Conservation (phyloP, 805 yeast genomes). For the Candida anglica region DNA sequence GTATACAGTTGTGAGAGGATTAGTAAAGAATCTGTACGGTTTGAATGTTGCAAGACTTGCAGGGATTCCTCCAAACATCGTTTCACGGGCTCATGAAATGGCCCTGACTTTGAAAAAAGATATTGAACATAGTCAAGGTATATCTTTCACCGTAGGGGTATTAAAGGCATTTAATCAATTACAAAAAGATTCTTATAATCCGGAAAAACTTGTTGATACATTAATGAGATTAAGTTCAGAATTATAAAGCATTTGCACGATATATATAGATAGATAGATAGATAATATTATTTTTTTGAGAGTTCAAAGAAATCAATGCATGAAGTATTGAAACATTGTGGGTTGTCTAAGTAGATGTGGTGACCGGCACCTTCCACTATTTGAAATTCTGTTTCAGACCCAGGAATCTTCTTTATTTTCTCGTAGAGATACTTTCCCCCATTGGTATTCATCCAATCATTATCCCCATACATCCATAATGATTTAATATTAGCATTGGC, state of each 20-base stretch:
- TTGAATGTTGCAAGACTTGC: conserved; percentile 82
- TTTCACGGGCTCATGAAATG: conserved; percentile 39
- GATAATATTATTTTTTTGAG: not conserved
- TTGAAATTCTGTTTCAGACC: conserved; percentile 14
- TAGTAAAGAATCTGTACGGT: conserved; percentile 65
- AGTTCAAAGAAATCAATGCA: conserved; percentile 19
- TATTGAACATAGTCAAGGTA: conserved; percentile 14
- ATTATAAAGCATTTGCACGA: not conserved
- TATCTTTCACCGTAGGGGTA: not conserved
- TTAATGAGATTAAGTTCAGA: conserved; percentile 1
- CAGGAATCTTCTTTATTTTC: conserved; percentile 14
- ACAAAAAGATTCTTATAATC: not conserved
- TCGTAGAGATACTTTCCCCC: conserved; percentile 34
- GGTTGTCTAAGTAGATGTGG: conserved; percentile 40
- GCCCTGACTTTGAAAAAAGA: conserved; percentile 28
- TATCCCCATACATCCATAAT: conserved; percentile 38
- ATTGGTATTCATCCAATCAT: conserved; percentile 40
- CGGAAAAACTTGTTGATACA: not conserved
- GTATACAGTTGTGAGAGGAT: conserved; percentile 34
- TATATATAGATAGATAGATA: not conserved
- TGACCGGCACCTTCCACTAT: conserved; percentile 36
- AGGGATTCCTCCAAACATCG: conserved; percentile 46
- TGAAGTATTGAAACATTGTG: conserved; percentile 23
- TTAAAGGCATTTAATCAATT: not conserved
- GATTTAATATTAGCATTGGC: conserved; percentile 17